Evolutionary conservation across 305 asterid species (phyloP).

Genomic region (Fraxinus albicans): DNA sequence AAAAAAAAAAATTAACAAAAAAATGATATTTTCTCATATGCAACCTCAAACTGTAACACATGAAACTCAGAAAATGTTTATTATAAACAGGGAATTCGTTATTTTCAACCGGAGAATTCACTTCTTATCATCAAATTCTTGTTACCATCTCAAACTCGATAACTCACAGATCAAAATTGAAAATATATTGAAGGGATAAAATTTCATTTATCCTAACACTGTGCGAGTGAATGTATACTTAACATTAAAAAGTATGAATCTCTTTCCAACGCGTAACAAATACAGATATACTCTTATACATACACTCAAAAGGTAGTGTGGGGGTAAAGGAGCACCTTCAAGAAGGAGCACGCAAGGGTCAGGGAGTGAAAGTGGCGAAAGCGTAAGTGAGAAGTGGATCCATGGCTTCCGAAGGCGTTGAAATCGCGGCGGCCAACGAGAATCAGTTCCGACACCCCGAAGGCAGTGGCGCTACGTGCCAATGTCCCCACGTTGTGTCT

Average conservation of each 20-base stretch:
- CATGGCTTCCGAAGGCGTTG: conserved; percentile 95
- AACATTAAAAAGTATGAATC: conserved; percentile 22
- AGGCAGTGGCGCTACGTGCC: conserved; percentile 96
- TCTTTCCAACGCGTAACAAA: neutral
- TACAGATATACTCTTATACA: neutral
- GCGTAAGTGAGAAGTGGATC: conserved; percentile 76
- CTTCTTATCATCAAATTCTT: neutral
- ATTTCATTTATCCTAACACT: neutral
- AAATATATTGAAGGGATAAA: neutral
- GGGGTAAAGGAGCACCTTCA: conserved; percentile 53
- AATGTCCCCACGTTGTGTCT: conserved; percentile 97
- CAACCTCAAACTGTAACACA: neutral
- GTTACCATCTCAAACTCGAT: neutral
- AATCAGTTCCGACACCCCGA: conserved; percentile 83
- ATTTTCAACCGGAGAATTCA: neutral
- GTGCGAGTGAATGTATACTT: neutral
- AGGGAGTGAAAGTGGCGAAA: conserved; percentile 90
- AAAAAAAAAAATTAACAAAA: neutral
- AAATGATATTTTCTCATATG: neutral
- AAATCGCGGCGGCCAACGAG: conserved; percentile 90
- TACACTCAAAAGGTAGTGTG: neutral
- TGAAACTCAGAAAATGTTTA: neutral
- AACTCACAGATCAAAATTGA: neutral
- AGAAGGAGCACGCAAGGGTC: conserved; percentile 60
- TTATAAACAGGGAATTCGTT: neutral